Evolutionary conservation across 176 grass and related monocot species (phyloP).

Genomic region (Musa acuminata): DNA sequence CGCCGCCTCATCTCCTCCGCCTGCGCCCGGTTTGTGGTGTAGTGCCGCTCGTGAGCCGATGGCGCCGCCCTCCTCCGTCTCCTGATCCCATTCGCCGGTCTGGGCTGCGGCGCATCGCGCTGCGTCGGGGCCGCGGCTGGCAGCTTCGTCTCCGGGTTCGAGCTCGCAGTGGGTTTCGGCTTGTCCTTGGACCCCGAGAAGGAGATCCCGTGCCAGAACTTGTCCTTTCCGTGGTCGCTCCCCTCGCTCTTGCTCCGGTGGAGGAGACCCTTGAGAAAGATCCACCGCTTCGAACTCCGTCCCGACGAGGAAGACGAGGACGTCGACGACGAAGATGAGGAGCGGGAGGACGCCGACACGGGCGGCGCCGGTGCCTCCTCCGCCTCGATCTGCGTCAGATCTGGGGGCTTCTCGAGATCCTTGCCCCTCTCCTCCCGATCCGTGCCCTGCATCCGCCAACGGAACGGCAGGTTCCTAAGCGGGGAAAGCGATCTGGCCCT

Average conservation of each 20-base stretch:
- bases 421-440: neutral
- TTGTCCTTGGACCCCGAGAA: conserved; percentile 9
- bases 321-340: conserved; percentile 21
- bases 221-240: conserved; percentile 3
- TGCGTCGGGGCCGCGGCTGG: neutral
- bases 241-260: conserved; percentile 21
- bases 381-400: conserved; percentile 17
- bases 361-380: conserved; percentile 4
- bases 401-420: conserved; percentile 1
- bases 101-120: neutral
- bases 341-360: conserved; percentile 14
- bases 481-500: conserved; percentile 22
- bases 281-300: conserved; percentile 9
- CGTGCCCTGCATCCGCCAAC: neutral
- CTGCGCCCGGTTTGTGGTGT: conserved; percentile 23
- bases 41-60: conserved; percentile 12
- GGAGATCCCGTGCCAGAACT: conserved; percentile 19
- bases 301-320: conserved; percentile 13
- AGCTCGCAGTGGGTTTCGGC: neutral
- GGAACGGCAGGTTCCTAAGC: conserved; percentile 11
- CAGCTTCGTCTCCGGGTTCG: neutral
- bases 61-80: conserved; percentile 7
- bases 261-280: conserved; percentile 21
- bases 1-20: conserved; percentile 28
- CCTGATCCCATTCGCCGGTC: neutral